Percentiles rank a stretch among this genome's conserved stretches.
Conservation (phyloP, 208 protist species). For the Acanthamoeba triangularis region DNA sequence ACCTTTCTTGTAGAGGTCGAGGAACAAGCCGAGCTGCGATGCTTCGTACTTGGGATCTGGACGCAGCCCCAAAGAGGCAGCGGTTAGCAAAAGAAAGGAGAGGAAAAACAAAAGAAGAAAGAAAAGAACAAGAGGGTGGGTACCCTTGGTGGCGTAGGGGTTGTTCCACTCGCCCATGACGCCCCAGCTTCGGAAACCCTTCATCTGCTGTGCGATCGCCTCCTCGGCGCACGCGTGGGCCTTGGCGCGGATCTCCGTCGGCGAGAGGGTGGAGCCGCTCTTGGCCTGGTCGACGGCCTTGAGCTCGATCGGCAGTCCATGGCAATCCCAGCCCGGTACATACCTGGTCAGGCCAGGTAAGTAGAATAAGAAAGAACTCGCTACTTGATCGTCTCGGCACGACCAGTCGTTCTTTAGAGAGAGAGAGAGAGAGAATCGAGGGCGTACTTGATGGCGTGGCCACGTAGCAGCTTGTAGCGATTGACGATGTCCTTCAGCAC, state of each 20-base stretch:
- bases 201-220: conserved; percentile 2
- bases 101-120: background rate
- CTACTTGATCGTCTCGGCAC: too few relatives aligned
- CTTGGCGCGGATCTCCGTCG: conserved; percentile 81
- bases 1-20: conserved; percentile 83
- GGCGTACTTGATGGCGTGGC: conserved; percentile 83
- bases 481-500: conserved; percentile 93
- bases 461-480: conserved; percentile 89
- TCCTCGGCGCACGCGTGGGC: conserved; percentile 83
- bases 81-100: background rate
- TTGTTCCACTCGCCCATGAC: conserved; percentile 90
- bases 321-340: conserved; percentile 94
- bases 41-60: conserved; percentile 87
- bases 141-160: conserved; percentile 87
- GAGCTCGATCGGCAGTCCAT: conserved; percentile 93
- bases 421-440: background rate
- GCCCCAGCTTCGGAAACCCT: conserved; percentile 83
- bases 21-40: conserved; percentile 87
- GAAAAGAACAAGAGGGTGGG: too few relatives aligned
- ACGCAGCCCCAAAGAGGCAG: background rate
- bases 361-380: too few relatives aligned
- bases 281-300: conserved; percentile 89
- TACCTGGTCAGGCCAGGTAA: background rate
- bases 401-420: too few relatives aligned
- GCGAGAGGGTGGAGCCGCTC: conserved; percentile 22